Evolutionary conservation across 176 grass and related monocot species (phyloP).

Genomic region (Hordeum vulgare): DNA sequence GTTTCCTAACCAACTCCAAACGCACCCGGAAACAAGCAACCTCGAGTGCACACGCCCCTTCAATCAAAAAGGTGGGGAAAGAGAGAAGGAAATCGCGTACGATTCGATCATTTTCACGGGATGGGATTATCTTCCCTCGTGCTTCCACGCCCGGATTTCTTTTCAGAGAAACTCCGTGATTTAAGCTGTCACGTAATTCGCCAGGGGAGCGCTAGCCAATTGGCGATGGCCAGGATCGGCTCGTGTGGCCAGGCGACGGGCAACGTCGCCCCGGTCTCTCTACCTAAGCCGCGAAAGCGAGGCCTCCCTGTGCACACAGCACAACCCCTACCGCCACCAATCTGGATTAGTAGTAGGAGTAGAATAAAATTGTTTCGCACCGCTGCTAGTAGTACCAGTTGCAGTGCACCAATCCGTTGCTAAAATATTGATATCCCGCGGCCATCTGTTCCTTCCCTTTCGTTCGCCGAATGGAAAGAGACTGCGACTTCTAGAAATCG

Average conservation of each 20-base stretch:
- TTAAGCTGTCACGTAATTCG: neutral
- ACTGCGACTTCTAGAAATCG: neutral
- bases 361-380: too few species aligned
- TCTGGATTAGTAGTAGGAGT: too few species aligned
- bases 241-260: slow-evolving; percentile 26
- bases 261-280: slow-evolving; percentile 2
- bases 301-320: slow-evolving; percentile 2
- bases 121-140: neutral
- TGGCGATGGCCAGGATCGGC: neutral
- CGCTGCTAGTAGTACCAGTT: too few species aligned
- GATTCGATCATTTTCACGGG: neutral
- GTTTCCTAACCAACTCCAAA: slow-evolving; percentile 53
- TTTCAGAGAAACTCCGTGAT: too few species aligned
- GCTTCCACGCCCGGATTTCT: neutral
- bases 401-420: neutral
- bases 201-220: neutral
- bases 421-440: neutral
- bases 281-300: slow-evolving; percentile 23
- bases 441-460: neutral
- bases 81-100: neutral
- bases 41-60: neutral
- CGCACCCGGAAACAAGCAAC: slow-evolving; percentile 27
- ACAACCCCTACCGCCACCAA: neutral
- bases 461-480: neutral
- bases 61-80: neutral